These are phyloP conservation scores for Ceratocystis variospora DNA, from an alignment of 2,329 filamentous ascomycete genomes.

Conservation along the genomic window DNA sequence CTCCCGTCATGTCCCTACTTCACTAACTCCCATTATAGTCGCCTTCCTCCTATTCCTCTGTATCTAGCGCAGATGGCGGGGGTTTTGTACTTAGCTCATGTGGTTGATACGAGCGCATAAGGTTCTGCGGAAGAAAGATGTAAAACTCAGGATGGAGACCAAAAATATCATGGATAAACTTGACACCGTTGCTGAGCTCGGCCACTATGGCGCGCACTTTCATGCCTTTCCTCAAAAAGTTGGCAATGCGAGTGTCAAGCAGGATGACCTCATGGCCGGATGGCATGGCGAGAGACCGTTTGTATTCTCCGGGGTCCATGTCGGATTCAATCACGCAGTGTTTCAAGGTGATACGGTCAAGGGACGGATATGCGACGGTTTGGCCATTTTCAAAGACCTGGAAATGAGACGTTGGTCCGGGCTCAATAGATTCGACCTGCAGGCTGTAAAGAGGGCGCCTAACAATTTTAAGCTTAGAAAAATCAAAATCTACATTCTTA, in stretches of 20 bases:
- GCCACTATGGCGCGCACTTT: conserved; percentile 44
- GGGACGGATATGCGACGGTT: conserved; percentile 1
- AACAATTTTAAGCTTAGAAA: background rate
- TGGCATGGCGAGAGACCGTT: conserved; percentile 3
- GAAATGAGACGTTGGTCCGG: background rate
- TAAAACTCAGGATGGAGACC: conserved; percentile 49
- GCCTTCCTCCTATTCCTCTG: background rate
- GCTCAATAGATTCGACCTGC: conserved; percentile 6
- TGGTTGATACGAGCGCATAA: conserved; percentile 53
- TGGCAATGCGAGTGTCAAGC: conserved; percentile 46
- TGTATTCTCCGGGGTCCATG: conserved; percentile 28
- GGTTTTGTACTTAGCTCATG: conserved; percentile 35
- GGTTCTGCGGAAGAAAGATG: conserved; percentile 50
- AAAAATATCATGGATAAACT: conserved; percentile 48
- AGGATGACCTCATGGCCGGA: conserved; percentile 37
- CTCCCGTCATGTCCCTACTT: background rate
- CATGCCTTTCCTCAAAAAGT: conserved; percentile 48
- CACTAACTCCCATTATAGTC: background rate
- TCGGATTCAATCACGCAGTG: conserved; percentile 36
- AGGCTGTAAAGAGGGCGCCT: background rate
- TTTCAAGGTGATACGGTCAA: conserved; percentile 8
- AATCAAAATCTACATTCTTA: background rate
- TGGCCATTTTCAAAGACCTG: background rate
- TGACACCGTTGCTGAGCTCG: conserved; percentile 46
- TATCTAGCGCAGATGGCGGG: conserved; percentile 31